phyloP scores from a whole-genome alignment of 371 early-diverging fungal species.

The Mucor indicus region DNA sequence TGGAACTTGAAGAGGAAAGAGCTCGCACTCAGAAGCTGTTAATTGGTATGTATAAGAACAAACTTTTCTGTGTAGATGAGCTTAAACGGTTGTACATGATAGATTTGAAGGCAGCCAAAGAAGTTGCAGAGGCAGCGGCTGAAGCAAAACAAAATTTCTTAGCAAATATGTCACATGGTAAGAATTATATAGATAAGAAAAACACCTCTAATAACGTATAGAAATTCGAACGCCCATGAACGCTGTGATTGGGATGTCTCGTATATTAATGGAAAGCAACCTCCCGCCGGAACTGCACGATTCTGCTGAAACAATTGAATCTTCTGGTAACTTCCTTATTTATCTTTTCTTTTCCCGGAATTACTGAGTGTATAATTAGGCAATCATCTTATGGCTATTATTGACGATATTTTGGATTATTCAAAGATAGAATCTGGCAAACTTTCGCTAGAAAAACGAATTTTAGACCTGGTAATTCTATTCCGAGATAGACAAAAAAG shows the following conservation, averaged over 20 bases:
- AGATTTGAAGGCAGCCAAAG: constrained; percentile 51
- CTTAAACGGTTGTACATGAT: no score
- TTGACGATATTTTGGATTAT: constrained; percentile 48
- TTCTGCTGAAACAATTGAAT: constrained; percentile 43
- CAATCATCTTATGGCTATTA: constrained; percentile 12
- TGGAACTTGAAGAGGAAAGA: constrained; percentile 50
- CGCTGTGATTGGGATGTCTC: constrained; percentile 60
- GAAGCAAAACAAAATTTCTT: constrained; percentile 52
- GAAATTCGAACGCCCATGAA: constrained; percentile 52
- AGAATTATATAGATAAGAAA: no score
- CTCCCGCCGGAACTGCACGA: constrained; percentile 52
- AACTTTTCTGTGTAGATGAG: no score
- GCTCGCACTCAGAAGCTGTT: constrained; percentile 35
- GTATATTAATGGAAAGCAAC: constrained; percentile 47
- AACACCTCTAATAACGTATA: no score
- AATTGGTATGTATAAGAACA: constrained; percentile 29
- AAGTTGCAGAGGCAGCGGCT: constrained; percentile 53
- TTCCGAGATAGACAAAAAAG: background rate
- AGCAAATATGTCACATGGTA: constrained; percentile 60
- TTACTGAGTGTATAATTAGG: background rate
- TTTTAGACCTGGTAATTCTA: constrained; percentile 12
- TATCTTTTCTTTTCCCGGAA: background rate
- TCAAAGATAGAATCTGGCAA: constrained; percentile 52
- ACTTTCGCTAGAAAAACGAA: constrained; percentile 28
- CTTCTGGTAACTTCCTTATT: constrained; percentile 6